Evolutionary conservation across 1,284 basidiomycete species (phyloP), one percentile per base, ranked within the genome.

Genomic region (Ustilago xerochloae): DNA sequence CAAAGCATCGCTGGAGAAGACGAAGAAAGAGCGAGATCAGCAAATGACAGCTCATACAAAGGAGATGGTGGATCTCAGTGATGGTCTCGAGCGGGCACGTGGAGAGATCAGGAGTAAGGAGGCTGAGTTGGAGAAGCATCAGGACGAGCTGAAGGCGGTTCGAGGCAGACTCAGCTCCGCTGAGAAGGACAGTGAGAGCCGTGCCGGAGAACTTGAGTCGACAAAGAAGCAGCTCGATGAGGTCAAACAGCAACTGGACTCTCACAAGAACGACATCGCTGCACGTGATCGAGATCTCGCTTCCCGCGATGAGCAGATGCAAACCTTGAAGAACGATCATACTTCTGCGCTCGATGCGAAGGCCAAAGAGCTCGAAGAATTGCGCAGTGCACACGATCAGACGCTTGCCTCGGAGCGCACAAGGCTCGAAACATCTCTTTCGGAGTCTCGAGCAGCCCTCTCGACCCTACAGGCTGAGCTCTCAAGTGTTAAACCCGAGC

Each of bases 11-110:
- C 60, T 70, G 5, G 66, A 65, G 2, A 69, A 71, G 18, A 35
- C 48, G 32, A 26, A 56, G 35, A 61, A 60, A 50, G 59, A 65
- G 56, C 47, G 60, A 13, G 69, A 72, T 26, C 33, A 46, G 51
- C 69, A 72, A 33, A 63, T 72, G 56, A 20, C 48, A 2, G 56
- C 47, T 3, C 69, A 72, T 32, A 72, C 69, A 10, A 41, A 13
- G 9, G 69, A 72, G 53, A 72, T 72, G 69, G n/a, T 72, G 30
- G 63, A 72, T 33, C 32, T 72, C 7, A 59, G 59, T 36, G 43
- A 58, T 12, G 69, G 56, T 1, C 7, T 72, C 39, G 60, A 72
- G 46, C 8, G 28, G 7, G 56, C 63, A 3, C 45, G 52, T 7
- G 47, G 24, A 2, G 47, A 72, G 60, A 63, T 66, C 28, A 22